phyloP scores from a whole-genome alignment of 2,329 filamentous ascomycete genomes.

The Fusarium papillatum region DNA sequence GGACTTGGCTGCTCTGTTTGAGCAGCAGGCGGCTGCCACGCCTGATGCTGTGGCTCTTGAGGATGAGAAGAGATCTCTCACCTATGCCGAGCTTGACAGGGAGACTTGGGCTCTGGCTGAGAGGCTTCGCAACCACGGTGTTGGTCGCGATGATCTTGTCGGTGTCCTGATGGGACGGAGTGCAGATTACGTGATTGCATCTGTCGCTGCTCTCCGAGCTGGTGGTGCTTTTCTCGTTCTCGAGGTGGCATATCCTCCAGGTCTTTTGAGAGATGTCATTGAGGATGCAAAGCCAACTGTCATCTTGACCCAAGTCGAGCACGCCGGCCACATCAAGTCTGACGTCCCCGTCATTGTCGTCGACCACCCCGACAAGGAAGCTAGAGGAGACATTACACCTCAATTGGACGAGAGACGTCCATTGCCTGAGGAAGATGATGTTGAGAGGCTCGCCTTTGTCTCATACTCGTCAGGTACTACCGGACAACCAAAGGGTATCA shows the following conservation, averaged over 20 bases:
- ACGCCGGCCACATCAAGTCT: constrained; percentile 75
- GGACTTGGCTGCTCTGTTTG: constrained; percentile 80
- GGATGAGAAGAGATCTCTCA: constrained; percentile 76
- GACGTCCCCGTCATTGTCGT: constrained; percentile 75
- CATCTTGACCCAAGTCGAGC: constrained; percentile 76
- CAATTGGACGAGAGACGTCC: constrained; percentile 59
- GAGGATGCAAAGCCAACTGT: constrained; percentile 81
- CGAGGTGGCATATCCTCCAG: constrained; percentile 83
- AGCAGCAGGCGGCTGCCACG: constrained; percentile 75
- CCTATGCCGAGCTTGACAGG: constrained; percentile 79
- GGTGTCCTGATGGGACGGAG: constrained; percentile 82
- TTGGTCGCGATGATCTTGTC: constrained; percentile 80
- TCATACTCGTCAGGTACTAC: constrained; percentile 86
- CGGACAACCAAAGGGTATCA: constrained; percentile 85
- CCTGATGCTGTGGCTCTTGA: constrained; percentile 80
- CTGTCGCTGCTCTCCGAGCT: constrained; percentile 81
- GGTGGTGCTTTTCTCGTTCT: constrained; percentile 86
- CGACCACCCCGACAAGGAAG: constrained; percentile 59
- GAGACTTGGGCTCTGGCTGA: constrained; percentile 75
- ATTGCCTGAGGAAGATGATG: constrained; percentile 73
- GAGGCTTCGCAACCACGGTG: constrained; percentile 75
- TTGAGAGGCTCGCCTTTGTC: constrained; percentile 84
- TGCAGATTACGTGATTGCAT: constrained; percentile 84
- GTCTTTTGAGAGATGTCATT: constrained; percentile 81
- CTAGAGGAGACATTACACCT: constrained; percentile 42